These are phyloP conservation scores for Candida sp. DNA, from an alignment of 1,139 yeast genomes.

Conservation along the genomic window DNA sequence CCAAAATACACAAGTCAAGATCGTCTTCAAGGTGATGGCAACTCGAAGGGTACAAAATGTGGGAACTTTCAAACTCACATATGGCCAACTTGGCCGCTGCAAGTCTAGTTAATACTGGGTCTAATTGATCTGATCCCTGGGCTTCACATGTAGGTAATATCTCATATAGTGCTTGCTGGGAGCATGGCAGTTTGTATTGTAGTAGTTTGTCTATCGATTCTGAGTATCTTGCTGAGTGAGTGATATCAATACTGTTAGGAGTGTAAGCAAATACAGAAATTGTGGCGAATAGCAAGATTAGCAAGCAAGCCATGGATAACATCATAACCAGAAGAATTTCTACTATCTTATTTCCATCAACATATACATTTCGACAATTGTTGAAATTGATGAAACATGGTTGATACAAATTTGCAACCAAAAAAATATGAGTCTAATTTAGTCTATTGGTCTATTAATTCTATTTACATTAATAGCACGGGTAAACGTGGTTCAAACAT, in stretches of 20 bases:
- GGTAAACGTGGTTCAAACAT: too few relatives aligned
- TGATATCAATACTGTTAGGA: background rate
- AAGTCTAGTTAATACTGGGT: conserved; percentile 21
- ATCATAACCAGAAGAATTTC: too few relatives aligned
- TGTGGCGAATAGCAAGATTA: too few relatives aligned
- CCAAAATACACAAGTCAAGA: conserved; percentile 32
- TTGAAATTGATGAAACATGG: too few relatives aligned
- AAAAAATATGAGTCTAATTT: too few relatives aligned
- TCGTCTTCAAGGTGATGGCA: conserved; percentile 19
- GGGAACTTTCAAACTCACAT: conserved; percentile 52
- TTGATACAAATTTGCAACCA: background rate
- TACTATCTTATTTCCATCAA: too few relatives aligned
- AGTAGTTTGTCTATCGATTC: background rate
- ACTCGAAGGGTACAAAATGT: conserved; percentile 28
- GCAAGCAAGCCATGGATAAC: too few relatives aligned
- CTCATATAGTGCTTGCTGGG: conserved; percentile 20
- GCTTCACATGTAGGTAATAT: conserved; percentile 25
- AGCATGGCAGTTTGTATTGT: conserved; percentile 14
- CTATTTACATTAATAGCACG: too few relatives aligned
- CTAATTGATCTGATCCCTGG: conserved; percentile 28
- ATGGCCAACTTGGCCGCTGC: conserved; percentile 49
- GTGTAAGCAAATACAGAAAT: too few relatives aligned
- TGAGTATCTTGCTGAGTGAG: background rate
- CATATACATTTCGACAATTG: too few relatives aligned
- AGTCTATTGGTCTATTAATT: too few relatives aligned